Conservation (phyloP, 441 rosid species). For the Populus trichocarpa region DNA sequence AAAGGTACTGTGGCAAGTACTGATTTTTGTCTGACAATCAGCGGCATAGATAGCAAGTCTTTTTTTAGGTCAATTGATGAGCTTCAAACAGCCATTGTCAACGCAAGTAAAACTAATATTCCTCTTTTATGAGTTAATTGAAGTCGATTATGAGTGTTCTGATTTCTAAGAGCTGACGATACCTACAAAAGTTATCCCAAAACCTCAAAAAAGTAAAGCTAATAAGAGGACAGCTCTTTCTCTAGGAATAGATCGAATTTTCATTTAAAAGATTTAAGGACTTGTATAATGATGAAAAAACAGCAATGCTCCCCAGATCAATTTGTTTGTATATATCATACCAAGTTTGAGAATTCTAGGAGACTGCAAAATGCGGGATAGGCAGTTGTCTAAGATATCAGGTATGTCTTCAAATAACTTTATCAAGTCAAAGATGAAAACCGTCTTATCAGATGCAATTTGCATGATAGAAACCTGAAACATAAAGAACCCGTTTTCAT, state of each 20-base stretch:
- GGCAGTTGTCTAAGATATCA: constrained; percentile 56
- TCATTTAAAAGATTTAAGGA: background rate
- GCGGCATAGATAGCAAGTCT: background rate
- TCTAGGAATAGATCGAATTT: background rate
- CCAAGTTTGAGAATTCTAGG: constrained; percentile 77
- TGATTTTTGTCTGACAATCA: background rate
- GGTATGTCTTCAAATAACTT: constrained; percentile 69
- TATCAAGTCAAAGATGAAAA: constrained; percentile 86
- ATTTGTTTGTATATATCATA: constrained; percentile 29
- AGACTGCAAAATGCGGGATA: constrained; percentile 72
- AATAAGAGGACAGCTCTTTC: background rate
- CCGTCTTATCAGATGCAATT: constrained; percentile 66
- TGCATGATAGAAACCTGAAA: constrained; percentile 96
- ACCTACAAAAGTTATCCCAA: background rate
- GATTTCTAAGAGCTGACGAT: background rate
- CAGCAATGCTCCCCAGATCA: constrained; percentile 2
- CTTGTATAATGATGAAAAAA: constrained; percentile 4
- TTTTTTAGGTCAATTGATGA: background rate
- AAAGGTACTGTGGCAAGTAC: background rate
- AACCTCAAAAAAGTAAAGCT: background rate
- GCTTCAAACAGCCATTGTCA: background rate
- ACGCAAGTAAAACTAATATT: background rate
- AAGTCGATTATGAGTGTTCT: background rate
- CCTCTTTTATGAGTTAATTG: background rate
- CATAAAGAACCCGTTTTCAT: constrained; percentile 12